Evolutionary conservation across 2,329 filamentous ascomycete genomes (phyloP).

Genomic region (Dendryphion nanum): DNA sequence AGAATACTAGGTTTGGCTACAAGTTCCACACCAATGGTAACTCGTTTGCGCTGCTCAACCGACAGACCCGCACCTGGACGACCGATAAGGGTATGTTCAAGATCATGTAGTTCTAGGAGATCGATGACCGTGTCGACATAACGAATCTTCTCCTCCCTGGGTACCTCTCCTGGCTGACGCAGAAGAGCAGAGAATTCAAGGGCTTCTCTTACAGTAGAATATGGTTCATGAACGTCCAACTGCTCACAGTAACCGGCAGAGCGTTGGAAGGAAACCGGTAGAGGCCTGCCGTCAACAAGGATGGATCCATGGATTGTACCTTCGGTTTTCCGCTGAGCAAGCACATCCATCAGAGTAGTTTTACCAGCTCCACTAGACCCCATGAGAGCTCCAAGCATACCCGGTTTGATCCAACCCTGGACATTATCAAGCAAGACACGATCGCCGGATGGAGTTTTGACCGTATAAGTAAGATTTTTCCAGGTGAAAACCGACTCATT

Average conservation of each 20-base stretch:
- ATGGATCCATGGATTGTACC: conserved; percentile 28
- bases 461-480: conserved; percentile 58
- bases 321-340: conserved; percentile 26
- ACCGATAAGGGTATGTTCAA: conserved; percentile 25
- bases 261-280: conserved; percentile 27
- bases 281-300: conserved; percentile 25
- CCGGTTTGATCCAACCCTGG: conserved; percentile 54
- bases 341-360: conserved; percentile 31
- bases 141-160: conserved; percentile 19
- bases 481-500: conserved; percentile 71
- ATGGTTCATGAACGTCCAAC: conserved; percentile 28
- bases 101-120: conserved; percentile 22
- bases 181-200: conserved; percentile 29
- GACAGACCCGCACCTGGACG: conserved; percentile 24
- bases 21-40: conserved; percentile 60
- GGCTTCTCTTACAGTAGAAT: conserved; percentile 26
- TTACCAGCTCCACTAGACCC: conserved; percentile 32
- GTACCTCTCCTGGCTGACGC: conserved; percentile 18
- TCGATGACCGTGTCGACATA: conserved; percentile 28
- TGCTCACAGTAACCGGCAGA: conserved; percentile 35
- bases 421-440: conserved; percentile 52
- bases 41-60: conserved; percentile 60
- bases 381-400: conserved; percentile 47
- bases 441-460: conserved; percentile 41
- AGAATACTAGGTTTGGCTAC: conserved; percentile 65